phyloP scores from a whole-genome alignment of 371 early-diverging fungal species.

The Mortierella sp. region DNA sequence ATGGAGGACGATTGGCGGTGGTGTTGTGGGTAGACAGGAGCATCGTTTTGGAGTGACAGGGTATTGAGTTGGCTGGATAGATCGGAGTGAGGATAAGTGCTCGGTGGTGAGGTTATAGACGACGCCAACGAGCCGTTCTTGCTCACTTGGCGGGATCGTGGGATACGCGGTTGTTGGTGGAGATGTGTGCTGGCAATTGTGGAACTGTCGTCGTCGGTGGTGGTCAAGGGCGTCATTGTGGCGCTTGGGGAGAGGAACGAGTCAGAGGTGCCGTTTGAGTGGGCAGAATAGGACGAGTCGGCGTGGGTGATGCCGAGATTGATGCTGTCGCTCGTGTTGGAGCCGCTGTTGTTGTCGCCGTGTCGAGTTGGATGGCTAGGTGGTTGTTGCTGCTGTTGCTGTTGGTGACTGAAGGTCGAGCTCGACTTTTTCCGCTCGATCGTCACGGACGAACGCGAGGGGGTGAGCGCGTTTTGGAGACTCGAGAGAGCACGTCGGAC shows the following conservation, averaged over 20 bases:
- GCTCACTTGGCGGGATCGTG: constrained; percentile 1
- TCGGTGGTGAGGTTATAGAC: neutral
- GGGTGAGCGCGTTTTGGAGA: constrained; percentile 40
- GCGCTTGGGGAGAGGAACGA: constrained; percentile 23
- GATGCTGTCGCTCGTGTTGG: constrained; percentile 25
- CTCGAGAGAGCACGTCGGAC: constrained; percentile 32
- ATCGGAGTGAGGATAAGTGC: neutral
- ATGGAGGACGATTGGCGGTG: neutral
- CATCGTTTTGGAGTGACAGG: neutral
- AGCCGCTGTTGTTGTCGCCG: neutral
- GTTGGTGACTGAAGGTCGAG: neutral
- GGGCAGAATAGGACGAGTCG: neutral
- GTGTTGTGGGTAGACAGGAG: neutral
- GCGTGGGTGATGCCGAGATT: constrained; percentile 14
- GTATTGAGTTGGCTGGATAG: neutral
- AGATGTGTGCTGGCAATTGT: neutral
- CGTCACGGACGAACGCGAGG: constrained; percentile 13
- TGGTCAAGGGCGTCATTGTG: constrained; percentile 4
- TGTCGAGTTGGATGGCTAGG: neutral
- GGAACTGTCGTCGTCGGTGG: constrained; percentile 8
- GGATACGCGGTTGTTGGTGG: neutral
- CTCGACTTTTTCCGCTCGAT: constrained; percentile 10
- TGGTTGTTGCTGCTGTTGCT: neutral
- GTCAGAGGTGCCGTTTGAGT: constrained; percentile 1
- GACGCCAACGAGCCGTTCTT: constrained; percentile 5